Conservation (phyloP, 495 filamentous ascomycete species). For the Pseudoneurospora amorphoporcata region DNA sequence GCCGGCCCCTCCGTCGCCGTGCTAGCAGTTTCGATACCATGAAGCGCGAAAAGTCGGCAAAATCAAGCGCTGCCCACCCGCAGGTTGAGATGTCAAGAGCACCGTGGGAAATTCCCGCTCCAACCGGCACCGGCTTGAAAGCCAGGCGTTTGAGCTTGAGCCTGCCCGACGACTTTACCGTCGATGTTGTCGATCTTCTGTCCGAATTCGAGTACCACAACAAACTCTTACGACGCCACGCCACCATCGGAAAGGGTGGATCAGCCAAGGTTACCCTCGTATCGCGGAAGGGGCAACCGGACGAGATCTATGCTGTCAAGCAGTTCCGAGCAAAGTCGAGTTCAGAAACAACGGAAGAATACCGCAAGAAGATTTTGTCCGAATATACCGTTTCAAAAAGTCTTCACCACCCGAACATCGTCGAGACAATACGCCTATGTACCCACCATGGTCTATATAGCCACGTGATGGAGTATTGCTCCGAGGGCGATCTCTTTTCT, state of each 20-base stretch:
- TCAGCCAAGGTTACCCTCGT: slow-evolving; percentile 65
- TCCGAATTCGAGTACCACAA: slow-evolving; percentile 50
- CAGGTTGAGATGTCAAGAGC: slow-evolving; percentile 22
- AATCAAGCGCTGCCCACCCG: not conserved
- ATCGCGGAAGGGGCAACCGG: slow-evolving; percentile 41
- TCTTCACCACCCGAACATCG: slow-evolving; percentile 68
- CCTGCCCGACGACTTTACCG: slow-evolving; percentile 53
- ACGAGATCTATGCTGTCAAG: slow-evolving; percentile 63
- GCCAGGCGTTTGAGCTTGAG: slow-evolving; percentile 51
- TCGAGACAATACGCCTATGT: slow-evolving; percentile 61
- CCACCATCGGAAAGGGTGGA: slow-evolving; percentile 62
- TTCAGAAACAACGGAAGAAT: slow-evolving; percentile 52
- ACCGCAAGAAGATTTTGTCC: slow-evolving; percentile 68
- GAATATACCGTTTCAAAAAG: slow-evolving; percentile 72
- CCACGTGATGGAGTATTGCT: slow-evolving; percentile 80
- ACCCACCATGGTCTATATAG: slow-evolving; percentile 57
- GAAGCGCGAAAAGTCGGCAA: slow-evolving; percentile 9
- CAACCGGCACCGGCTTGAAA: slow-evolving; percentile 54
- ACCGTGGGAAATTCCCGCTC: slow-evolving; percentile 44
- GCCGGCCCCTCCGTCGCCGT: slow-evolving; percentile 15
- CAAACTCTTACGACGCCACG: slow-evolving; percentile 46
- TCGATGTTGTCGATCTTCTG: slow-evolving; percentile 50
- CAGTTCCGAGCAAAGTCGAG: slow-evolving; percentile 58
- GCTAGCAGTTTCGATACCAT: slow-evolving; percentile 29
- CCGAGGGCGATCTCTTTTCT: slow-evolving; percentile 58